phyloP scores from a whole-genome alignment of 208 protist species.

The Crithidia brevicula region DNA sequence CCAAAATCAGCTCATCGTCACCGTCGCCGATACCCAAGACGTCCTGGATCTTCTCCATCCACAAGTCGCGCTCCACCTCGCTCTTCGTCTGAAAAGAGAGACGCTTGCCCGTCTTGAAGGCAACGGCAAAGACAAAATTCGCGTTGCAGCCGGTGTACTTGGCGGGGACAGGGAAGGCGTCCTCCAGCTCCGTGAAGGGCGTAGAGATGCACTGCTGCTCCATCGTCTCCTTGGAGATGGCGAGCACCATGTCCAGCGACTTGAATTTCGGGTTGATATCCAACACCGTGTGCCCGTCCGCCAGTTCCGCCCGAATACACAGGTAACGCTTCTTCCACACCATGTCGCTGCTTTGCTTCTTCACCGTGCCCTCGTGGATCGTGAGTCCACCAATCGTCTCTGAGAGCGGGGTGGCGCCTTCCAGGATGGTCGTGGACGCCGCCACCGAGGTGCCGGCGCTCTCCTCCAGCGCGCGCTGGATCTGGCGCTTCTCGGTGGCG shows the following conservation, averaged over 20 bases:
- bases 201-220: constrained; percentile 81
- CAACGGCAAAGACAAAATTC: constrained; percentile 75
- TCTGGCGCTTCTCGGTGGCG: constrained; percentile 44
- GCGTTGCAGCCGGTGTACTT: constrained; percentile 80
- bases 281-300: constrained; percentile 52
- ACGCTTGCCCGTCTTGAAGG: constrained; percentile 78
- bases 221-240: constrained; percentile 79
- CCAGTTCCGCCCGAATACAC: constrained; percentile 72
- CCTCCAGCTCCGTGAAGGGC: constrained; percentile 73
- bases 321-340: constrained; percentile 78
- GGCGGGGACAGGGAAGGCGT: constrained; percentile 76
- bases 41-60: constrained; percentile 88
- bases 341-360: constrained; percentile 82
- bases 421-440: constrained; percentile 62
- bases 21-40: constrained; percentile 77
- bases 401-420: constrained; percentile 66
- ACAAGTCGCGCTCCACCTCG: constrained; percentile 63
- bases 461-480: constrained; percentile 59
- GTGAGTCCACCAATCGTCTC: constrained; percentile 56
- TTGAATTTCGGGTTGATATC: constrained; percentile 70
- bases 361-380: constrained; percentile 63
- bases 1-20: constrained; percentile 42
- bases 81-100: constrained; percentile 74
- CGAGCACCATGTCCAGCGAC: constrained; percentile 67
- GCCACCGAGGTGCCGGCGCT: constrained; percentile 49